Evolutionary conservation across 2,329 filamentous ascomycete species (phyloP), one percentile per base, ranked within the genome.

Genomic region (Myotisia sp.): DNA sequence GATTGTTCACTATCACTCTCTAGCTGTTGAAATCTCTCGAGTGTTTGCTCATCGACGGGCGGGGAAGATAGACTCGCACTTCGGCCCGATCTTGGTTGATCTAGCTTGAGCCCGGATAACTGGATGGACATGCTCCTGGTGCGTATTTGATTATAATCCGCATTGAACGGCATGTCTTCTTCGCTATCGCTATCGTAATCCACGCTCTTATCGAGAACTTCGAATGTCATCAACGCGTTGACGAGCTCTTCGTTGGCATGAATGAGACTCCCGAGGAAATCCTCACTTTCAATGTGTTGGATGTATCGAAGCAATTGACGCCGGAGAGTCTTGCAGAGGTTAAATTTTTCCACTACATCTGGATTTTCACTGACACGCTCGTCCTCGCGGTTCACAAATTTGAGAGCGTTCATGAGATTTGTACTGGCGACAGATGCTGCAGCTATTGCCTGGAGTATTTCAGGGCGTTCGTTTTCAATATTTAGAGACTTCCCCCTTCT

Each of bases 191-290:
- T 76, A 46, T 78, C 74, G 42, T 77, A 71, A 31, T 68, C 64
- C 26, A 65, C 50, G 31, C 60, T 64, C 45, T 65, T 66, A 52
- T 98, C 87, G 42, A 95, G 72, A 47, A 94, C 82, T 58, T 95
- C 87, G 51, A 85, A 98, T 0, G 85, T 81, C 73, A 92, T 93
- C 37, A 98, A 68, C 1, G 86, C 84, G 41, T 79, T 79, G 26
- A 95, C 82, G n/a, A 98, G 76, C 56, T 92, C 82, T 48, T 98
- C 90, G 49, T 98, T 95, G 43, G 87, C 86, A 49, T 90, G 83
- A 12, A 98, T 75, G 3, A 98, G 68, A 40, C 83, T 78, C 26
- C 87, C 90, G 6, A 98, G 76, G 68, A 81, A 94, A 49, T 95
- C 77, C 50, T 95, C 87, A 6, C 76, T 78, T 53, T 93, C 83